A percentile compares a stretch with the other conserved stretches of the same genome.
Conservation (phyloP, 1,284 basidiomycete species). For the Gymnopus androsaceus region DNA sequence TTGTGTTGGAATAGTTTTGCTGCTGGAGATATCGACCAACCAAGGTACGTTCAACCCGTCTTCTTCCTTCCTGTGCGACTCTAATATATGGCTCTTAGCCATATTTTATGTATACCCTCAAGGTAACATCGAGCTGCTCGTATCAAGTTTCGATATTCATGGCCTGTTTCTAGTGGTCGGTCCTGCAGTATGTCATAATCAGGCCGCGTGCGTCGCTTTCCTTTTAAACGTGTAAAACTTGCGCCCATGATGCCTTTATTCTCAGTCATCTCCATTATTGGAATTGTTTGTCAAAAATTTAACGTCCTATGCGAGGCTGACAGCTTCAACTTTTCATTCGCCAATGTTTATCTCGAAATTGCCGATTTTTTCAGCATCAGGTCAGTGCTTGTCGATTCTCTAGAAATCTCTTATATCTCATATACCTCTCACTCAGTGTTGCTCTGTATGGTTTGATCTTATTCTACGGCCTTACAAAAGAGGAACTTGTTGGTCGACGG, state of each 20-base stretch:
- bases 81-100: slow-evolving; percentile 34
- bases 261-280: slow-evolving; percentile 61
- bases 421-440: slow-evolving; percentile 48
- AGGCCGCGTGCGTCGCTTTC: slow-evolving; percentile 54
- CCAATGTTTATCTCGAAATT: slow-evolving; percentile 69
- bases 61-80: neutral
- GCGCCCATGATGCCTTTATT: slow-evolving; percentile 4
- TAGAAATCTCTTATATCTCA: neutral
- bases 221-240: neutral
- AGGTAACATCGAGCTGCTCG: slow-evolving; percentile 46
- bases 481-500: slow-evolving; percentile 72
- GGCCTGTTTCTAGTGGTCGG: slow-evolving; percentile 59
- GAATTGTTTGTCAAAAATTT: slow-evolving; percentile 71
- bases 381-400: slow-evolving; percentile 36
- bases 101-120: slow-evolving; percentile 88
- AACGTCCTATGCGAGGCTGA: slow-evolving; percentile 68
- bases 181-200: slow-evolving; percentile 83
- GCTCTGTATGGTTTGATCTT: slow-evolving; percentile 79
- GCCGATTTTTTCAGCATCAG: slow-evolving; percentile 81
- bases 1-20: slow-evolving; percentile 51
- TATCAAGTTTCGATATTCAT: neutral
- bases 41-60: slow-evolving; percentile 48
- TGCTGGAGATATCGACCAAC: slow-evolving; percentile 79
- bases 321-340: slow-evolving; percentile 62
- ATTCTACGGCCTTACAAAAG: slow-evolving; percentile 80